phyloP scores from a whole-genome alignment of 352 stramenopile genomes.

The Pythium guiyangense region DNA sequence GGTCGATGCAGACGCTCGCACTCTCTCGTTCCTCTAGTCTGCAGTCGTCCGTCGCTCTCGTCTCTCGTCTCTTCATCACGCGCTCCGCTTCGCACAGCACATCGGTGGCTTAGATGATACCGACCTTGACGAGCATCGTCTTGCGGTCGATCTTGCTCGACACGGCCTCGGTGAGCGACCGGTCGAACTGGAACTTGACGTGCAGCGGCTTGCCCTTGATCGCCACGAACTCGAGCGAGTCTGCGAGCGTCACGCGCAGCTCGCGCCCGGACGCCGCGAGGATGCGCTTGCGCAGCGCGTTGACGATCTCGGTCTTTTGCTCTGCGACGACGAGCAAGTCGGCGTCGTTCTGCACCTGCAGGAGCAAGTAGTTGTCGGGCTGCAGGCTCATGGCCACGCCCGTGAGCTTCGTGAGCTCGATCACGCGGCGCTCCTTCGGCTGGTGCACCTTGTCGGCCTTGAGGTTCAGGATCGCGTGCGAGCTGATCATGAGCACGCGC shows the following conservation, averaged over 20 bases:
- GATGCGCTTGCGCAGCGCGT: conserved; percentile 61
- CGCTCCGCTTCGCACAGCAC: background rate
- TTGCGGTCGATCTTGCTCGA: conserved; percentile 65
- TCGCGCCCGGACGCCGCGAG: conserved; percentile 53
- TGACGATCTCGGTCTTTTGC: conserved; percentile 82
- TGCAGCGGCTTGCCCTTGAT: conserved; percentile 61
- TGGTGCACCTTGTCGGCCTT: conserved; percentile 83
- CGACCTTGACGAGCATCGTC: conserved; percentile 71
- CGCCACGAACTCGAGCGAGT: conserved; percentile 64
- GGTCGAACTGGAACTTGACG: conserved; percentile 71
- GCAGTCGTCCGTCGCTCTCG: background rate
- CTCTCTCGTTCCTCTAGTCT: background rate
- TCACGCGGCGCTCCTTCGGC: conserved; percentile 72
- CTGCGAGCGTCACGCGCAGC: conserved; percentile 57
- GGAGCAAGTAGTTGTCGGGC: conserved; percentile 76
- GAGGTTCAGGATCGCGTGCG: conserved; percentile 78
- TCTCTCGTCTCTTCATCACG: background rate
- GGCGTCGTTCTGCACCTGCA: conserved; percentile 72
- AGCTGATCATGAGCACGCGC: conserved; percentile 69
- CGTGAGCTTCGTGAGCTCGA: conserved; percentile 55
- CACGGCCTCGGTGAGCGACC: conserved; percentile 51
- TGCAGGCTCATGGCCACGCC: conserved; percentile 70
- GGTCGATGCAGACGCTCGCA: background rate
- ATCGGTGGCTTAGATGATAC: conserved; percentile 44
- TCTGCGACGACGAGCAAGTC: conserved; percentile 64